Base-by-base conservation (phyloP, 495 filamentous ascomycete species). In the Hyaloscypha bicolor region DNA sequence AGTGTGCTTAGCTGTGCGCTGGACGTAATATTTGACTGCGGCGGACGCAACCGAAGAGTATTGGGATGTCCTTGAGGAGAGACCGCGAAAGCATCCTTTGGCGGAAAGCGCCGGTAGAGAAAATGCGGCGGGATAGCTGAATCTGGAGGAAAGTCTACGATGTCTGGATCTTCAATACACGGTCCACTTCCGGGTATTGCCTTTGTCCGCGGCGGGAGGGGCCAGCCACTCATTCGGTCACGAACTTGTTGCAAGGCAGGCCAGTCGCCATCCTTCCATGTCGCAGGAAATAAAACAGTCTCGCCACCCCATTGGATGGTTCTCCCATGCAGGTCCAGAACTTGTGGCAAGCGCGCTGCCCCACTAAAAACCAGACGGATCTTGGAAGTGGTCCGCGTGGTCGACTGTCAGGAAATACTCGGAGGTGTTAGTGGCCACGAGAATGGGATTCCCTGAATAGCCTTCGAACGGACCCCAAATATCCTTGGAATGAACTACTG, bases 231-330 rank as follows among this genome's bases (percentile, higher is more conserved):
- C 79, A 82, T 81, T 1, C 57, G 55, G 52, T 83, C 84, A 45
- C 73, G 69, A 70, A 87, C 76, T 5, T 74, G 76, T 21, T 80
- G 75, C 66, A 77, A 79, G 9, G 78, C 57, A 0, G 83, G 83
- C 69, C 67, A 69, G 35, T 80, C 63, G 3, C 73, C 78, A 0
- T 73, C 63, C 1, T 75, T 63, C 87, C 86, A 90, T 33, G 72
- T 76, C 0, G 84, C 85, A 0, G 83, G 78, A 3, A 80, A 79
- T 60, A 90, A 75, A 29, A 87, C 75, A 0, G 84, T 86, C 73
- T 89, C 88, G 0, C 87, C 73, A 29, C n/a, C 85, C 86, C 85
- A 89, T 87, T 30, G 85, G 84, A 68, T 82, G 87, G 53, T 82
- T 78, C n/a, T 79, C 55, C 37, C 78, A 82, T 29, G 75, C 75